Conservation (phyloP, 108 stramenopile genomes). For the Cylindrotheca fusiformis region DNA sequence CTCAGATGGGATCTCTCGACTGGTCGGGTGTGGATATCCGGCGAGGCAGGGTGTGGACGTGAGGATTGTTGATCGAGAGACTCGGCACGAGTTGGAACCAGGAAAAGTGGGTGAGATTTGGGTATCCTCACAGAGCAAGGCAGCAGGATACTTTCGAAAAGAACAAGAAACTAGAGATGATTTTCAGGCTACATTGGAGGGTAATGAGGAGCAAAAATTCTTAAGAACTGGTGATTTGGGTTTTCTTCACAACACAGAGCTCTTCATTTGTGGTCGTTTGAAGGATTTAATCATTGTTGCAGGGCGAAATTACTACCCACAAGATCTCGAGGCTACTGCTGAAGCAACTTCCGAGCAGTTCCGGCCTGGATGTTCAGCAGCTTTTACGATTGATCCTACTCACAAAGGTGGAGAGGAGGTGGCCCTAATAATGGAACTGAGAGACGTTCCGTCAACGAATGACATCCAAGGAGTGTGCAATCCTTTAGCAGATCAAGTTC, state of each 20-base stretch:
- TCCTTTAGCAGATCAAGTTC: constrained; percentile 46
- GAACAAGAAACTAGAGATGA: constrained; percentile 54
- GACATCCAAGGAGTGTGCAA: constrained; percentile 32
- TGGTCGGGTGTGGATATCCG: constrained; percentile 89
- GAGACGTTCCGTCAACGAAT: constrained; percentile 52
- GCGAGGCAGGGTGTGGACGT: constrained; percentile 67
- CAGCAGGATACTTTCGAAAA: constrained; percentile 68
- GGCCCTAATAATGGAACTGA: constrained; percentile 80
- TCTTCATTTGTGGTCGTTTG: constrained; percentile 94
- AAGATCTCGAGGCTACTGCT: constrained; percentile 95
- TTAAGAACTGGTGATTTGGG: constrained; percentile 97
- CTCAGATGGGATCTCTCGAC: constrained; percentile 22
- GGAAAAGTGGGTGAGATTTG: constrained; percentile 93
- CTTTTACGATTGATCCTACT: constrained; percentile 78
- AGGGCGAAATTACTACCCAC: constrained; percentile 98
- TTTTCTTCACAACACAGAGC: constrained; percentile 89
- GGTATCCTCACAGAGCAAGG: constrained; percentile 86
- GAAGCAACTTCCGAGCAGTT: constrained; percentile 64
- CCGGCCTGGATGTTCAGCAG: constrained; percentile 96
- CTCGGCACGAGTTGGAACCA: constrained; percentile 33
- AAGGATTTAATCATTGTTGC: constrained; percentile 99
- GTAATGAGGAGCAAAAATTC: constrained; percentile 37
- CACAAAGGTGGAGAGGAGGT: constrained; percentile 69
- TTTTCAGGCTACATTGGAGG: constrained; percentile 63
- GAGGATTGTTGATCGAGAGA: constrained; percentile 73